Base-by-base conservation (phyloP, 2,329 filamentous ascomycete species). In the Fusarium dlaminii region DNA sequence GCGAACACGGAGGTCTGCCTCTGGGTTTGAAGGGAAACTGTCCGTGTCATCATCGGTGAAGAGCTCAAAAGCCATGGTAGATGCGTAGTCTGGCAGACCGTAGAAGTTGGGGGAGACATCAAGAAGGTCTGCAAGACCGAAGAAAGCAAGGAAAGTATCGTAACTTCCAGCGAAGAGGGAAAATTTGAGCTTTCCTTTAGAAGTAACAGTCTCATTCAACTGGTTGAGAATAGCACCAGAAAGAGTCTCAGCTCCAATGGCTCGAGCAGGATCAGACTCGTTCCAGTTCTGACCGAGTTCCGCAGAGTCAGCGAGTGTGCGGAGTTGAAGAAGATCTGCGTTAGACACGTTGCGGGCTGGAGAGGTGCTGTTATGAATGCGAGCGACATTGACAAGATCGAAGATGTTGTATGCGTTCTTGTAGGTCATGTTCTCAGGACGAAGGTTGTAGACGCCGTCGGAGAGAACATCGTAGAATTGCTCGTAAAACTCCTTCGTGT, bases 11-110 rank as follows among this genome's bases (percentile, higher is more conserved):
- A 82, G 75, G 12, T 81, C 77, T 27, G 52, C 70, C 13, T 76
- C 68, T 4, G 63, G 61, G 18, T 79, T 59, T 2, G 68, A 68
- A 1, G 81, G 81, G 68, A 82, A 82, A 8, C 51, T 43, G 5
- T 77, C 67, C 0, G 56, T 54, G 51, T 76, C 49, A 37, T 72
- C 63, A 43, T 71, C 32, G 39, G 66, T 80, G 63, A 79, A 79
- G n/a, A 82, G 77, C 77, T 82, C 81, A 51, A 82, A 82, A 3
- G 77, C 72, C 78, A 82, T 80, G 55, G 81, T 82, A n/a, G 80
- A 79, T 2, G 81, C 81, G 30, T 82, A 82, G 4, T 81, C 79
- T 11, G 81, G 80, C 29, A 82, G 75, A 20, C 81, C 81, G 52
- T 75, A 69, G 59, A 82, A 82, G 66, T 81, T 64, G 5, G 68